phyloP scores from a whole-genome alignment of 2,329 filamentous ascomycete genomes.

The Ramichloridium luteum region DNA sequence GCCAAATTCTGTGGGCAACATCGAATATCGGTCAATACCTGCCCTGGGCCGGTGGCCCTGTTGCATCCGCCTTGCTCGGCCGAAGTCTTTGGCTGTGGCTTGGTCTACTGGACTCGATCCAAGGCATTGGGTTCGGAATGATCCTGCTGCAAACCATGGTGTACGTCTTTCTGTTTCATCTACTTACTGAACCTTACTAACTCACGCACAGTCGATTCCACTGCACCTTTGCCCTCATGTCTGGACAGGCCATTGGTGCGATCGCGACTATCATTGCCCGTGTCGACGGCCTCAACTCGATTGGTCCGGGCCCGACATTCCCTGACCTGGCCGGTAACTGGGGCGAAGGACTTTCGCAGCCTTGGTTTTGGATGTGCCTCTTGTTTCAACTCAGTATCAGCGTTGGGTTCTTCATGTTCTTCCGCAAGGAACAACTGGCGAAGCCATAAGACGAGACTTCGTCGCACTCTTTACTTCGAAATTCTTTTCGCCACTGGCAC shows the following conservation, averaged over 20 bases:
- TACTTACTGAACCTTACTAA: background rate
- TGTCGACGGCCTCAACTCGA: constrained; percentile 47
- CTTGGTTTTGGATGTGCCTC: constrained; percentile 51
- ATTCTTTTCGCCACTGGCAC: background rate
- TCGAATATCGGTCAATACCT: constrained; percentile 49
- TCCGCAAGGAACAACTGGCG: constrained; percentile 45
- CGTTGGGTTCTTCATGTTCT: constrained; percentile 45
- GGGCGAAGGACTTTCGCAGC: constrained; percentile 35
- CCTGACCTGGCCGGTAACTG: constrained; percentile 45
- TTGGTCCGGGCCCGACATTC: constrained; percentile 50
- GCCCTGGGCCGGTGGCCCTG: constrained; percentile 47
- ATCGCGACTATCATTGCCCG: constrained; percentile 50
- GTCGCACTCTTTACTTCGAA: constrained; percentile 1
- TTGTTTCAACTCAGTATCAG: constrained; percentile 46
- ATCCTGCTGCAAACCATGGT: constrained; percentile 48
- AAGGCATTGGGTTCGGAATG: constrained; percentile 57
- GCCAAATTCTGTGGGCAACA: constrained; percentile 55
- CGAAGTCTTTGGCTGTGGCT: constrained; percentile 55
- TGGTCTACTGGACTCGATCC: constrained; percentile 51
- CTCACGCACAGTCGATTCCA: constrained; percentile 44
- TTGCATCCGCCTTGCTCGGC: constrained; percentile 44
- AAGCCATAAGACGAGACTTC: constrained; percentile 38
- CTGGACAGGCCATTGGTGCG: constrained; percentile 50
- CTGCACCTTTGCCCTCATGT: constrained; percentile 49
- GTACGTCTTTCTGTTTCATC: background rate